These are phyloP conservation scores for Cornus suecica DNA, from an alignment of 148 eudicot species.

Conservation along the genomic window DNA sequence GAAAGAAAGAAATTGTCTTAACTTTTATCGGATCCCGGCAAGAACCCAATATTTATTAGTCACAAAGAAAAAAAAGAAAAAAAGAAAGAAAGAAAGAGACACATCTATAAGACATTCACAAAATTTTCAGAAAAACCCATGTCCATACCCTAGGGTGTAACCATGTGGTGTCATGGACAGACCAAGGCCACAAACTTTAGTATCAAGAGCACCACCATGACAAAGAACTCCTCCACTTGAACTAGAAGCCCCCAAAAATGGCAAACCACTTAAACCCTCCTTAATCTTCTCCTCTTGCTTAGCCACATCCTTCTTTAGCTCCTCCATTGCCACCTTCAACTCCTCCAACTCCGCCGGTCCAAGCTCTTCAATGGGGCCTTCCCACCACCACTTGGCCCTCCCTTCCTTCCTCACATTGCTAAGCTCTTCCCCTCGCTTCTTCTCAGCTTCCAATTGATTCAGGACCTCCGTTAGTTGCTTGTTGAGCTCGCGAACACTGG, in stretches of 20 bases:
- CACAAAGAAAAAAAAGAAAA: too few relatives aligned
- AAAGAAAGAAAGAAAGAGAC: too few relatives aligned
- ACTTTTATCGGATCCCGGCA: too few relatives aligned
- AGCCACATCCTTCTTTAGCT: constrained; percentile 28
- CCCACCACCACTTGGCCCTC: constrained; percentile 37
- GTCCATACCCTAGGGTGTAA: neutral
- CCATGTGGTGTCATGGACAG: constrained; percentile 15
- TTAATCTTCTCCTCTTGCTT: constrained; percentile 18
- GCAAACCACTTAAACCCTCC: constrained; percentile 5
- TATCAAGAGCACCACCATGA: neutral
- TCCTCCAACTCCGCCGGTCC: constrained; percentile 26
- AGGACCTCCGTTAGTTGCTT: constrained; percentile 24
- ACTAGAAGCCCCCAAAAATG: neutral
- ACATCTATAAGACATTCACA: too few relatives aligned
- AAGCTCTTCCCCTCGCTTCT: constrained; percentile 32
- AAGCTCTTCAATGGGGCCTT: constrained; percentile 29
- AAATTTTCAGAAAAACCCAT: constrained; percentile 1
- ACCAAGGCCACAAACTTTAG: neutral
- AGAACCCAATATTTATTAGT: too few relatives aligned
- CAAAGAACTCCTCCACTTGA: neutral
- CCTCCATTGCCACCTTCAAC: constrained; percentile 30
- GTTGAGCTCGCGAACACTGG: constrained; percentile 25
- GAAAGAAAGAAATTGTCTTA: too few relatives aligned
- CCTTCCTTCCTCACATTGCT: constrained; percentile 21
- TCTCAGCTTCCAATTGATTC: constrained; percentile 30